A percentile compares a stretch with the other conserved stretches of the same genome.
phyloP scores from a whole-genome alignment of 2,329 filamentous ascomycete genomes.

The Penicillium palitans region DNA sequence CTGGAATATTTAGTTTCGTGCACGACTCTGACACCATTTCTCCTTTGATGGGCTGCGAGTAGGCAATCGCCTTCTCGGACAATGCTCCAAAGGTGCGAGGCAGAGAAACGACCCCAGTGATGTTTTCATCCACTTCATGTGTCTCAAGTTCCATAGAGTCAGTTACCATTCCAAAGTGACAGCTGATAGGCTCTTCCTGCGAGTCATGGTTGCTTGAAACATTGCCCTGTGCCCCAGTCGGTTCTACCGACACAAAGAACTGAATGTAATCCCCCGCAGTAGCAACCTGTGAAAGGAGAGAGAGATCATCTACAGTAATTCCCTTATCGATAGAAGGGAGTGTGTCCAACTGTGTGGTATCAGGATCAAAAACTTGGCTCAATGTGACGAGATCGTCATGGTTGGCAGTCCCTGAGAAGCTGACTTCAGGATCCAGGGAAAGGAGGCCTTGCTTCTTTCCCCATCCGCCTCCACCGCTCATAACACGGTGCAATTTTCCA shows the following conservation, averaged over 20 bases:
- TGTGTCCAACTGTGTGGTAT: conserved; percentile 11
- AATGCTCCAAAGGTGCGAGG: conserved; percentile 41
- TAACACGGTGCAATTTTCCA: conserved; percentile 43
- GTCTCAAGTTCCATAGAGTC: conserved; percentile 24
- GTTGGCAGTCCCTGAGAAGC: conserved; percentile 26
- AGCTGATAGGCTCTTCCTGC: conserved; percentile 22
- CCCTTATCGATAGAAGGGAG: conserved; percentile 25
- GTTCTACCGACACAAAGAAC: conserved; percentile 42
- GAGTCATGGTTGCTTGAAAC: neutral
- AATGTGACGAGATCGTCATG: conserved; percentile 22
- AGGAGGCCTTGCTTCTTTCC: conserved; percentile 48
- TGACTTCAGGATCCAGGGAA: conserved; percentile 44
- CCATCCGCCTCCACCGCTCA: conserved; percentile 48
- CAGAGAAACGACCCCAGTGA: conserved; percentile 24
- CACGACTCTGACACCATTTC: conserved; percentile 17
- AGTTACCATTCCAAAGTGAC: conserved; percentile 36
- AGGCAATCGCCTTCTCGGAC: conserved; percentile 42
- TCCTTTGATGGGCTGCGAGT: conserved; percentile 25
- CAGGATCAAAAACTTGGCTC: conserved; percentile 27
- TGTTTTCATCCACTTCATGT: neutral
- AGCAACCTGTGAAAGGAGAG: conserved; percentile 42
- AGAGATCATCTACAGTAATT: conserved; percentile 33
- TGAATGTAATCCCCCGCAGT: conserved; percentile 42
- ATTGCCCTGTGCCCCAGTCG: conserved; percentile 5
- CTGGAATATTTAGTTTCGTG: conserved; percentile 41